These are phyloP conservation scores for Tricholomella constricta DNA, from an alignment of 768 basidiomycete genomes.

Conservation along the genomic window DNA sequence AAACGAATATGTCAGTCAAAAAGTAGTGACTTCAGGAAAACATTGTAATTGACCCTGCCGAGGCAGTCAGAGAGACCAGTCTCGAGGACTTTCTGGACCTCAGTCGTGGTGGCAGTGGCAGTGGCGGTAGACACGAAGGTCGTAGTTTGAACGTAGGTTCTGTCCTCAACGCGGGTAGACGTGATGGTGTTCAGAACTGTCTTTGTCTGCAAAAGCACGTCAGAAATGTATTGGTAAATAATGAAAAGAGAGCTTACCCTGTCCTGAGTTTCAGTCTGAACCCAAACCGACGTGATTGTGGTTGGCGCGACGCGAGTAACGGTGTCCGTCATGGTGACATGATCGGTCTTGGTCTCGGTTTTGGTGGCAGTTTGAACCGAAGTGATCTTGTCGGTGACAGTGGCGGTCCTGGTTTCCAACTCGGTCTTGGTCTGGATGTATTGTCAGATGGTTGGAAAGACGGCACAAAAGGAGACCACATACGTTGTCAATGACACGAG, in stretches of 20 bases:
- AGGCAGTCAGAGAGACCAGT: slow-evolving; percentile 59
- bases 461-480: slow-evolving; percentile 14
- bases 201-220: slow-evolving; percentile 44
- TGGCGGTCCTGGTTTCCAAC: slow-evolving; percentile 49
- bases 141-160: slow-evolving; percentile 50
- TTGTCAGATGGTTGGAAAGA: background rate
- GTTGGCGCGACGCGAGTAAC: slow-evolving; percentile 59
- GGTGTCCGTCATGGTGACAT: slow-evolving; percentile 51
- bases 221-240: background rate
- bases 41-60: slow-evolving; percentile 38
- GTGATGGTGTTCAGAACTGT: slow-evolving; percentile 60
- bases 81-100: slow-evolving; percentile 45
- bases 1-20: slow-evolving; percentile 15
- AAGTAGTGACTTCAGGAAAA: background rate
- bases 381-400: slow-evolving; percentile 55
- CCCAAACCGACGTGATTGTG: slow-evolving; percentile 54
- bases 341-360: slow-evolving; percentile 57
- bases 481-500: slow-evolving; percentile 62
- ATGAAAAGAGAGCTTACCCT: slow-evolving; percentile 34
- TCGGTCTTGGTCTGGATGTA: slow-evolving; percentile 54
- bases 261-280: slow-evolving; percentile 59
- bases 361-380: slow-evolving; percentile 55
- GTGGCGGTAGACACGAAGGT: slow-evolving; percentile 55
- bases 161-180: slow-evolving; percentile 49
- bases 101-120: slow-evolving; percentile 47